Conservation (phyloP, 2,329 filamentous ascomycete genomes). For the Lachnellula willkommii region DNA sequence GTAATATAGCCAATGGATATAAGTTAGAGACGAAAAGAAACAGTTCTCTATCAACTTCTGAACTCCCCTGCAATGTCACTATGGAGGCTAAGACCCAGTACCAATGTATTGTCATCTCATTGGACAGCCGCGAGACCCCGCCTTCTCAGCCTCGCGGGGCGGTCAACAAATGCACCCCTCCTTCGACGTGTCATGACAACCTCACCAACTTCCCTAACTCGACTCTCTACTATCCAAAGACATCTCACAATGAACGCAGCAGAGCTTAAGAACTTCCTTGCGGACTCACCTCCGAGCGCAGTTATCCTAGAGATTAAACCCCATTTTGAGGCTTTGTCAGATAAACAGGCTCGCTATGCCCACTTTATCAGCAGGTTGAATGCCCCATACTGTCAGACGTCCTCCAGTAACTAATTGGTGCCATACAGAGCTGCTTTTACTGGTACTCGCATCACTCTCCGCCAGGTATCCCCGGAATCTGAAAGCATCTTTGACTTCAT, state of each 20-base stretch:
- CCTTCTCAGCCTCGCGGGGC: conserved; percentile 14
- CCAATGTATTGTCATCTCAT: conserved; percentile 3
- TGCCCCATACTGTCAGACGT: neutral
- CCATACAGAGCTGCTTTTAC: conserved; percentile 63
- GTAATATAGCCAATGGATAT: neutral
- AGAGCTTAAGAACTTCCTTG: conserved; percentile 72
- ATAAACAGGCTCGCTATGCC: conserved; percentile 82
- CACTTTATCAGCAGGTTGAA: conserved; percentile 76
- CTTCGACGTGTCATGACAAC: conserved; percentile 17
- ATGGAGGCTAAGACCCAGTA: conserved; percentile 3
- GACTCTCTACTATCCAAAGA: conserved; percentile 19
- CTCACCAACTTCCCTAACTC: conserved; percentile 15
- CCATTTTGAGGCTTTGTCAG: conserved; percentile 75
- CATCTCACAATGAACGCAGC: conserved; percentile 47
- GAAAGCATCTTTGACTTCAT: conserved; percentile 80
- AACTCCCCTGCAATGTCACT: conserved; percentile 9
- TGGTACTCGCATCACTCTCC: conserved; percentile 71
- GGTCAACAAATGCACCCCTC: conserved; percentile 5
- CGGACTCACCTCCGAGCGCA: conserved; percentile 83
- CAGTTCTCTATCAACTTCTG: neutral
- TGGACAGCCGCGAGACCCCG: conserved; percentile 7
- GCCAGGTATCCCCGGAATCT: conserved; percentile 76
- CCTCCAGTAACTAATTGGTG: conserved; percentile 10
- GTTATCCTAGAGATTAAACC: conserved; percentile 86
- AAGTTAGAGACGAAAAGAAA: neutral